Percentiles rank a stretch among this genome's conserved stretches.
Conservation (phyloP, 202 grass and related monocot genomes). For the Eragrostis tef region DNA sequence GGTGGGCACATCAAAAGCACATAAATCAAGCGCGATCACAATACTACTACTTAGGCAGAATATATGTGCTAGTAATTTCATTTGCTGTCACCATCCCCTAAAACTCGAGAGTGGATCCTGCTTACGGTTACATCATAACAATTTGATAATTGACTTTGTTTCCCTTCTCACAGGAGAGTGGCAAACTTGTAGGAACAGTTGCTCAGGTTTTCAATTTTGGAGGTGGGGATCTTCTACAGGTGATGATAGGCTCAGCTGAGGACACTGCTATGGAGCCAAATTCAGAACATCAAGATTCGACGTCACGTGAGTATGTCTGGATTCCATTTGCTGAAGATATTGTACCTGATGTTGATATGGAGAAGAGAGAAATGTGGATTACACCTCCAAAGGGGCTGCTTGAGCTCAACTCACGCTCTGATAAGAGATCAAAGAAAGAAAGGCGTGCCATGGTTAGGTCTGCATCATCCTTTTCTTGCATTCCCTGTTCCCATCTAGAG, state of each 20-base stretch:
- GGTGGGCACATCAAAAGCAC: not conserved
- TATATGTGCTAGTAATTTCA: not conserved
- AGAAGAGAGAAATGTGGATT: constrained; percentile 80
- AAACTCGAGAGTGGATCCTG: not conserved
- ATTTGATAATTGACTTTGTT: constrained; percentile 19
- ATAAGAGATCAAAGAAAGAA: constrained; percentile 85
- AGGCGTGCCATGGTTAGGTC: constrained; percentile 90
- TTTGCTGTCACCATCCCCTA: not conserved
- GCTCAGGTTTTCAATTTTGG: constrained; percentile 75
- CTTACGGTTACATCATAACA: not conserved
- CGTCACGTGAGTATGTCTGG: constrained; percentile 63
- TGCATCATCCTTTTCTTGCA: constrained; percentile 56
- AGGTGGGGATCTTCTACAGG: constrained; percentile 79
- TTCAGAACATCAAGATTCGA: constrained; percentile 49
- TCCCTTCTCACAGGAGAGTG: constrained; percentile 63
- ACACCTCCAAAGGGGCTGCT: constrained; percentile 94
- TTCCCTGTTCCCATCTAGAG: constrained; percentile 35
- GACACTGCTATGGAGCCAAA: constrained; percentile 28
- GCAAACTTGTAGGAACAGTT: constrained; percentile 76
- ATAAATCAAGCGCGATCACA: not conserved
- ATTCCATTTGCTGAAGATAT: constrained; percentile 93
- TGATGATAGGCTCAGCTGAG: constrained; percentile 51
- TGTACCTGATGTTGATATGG: constrained; percentile 84
- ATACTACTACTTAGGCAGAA: not conserved
- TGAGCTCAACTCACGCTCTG: constrained; percentile 80